Conservation (phyloP, 441 rosid genomes). For the Populus tomentosa region DNA sequence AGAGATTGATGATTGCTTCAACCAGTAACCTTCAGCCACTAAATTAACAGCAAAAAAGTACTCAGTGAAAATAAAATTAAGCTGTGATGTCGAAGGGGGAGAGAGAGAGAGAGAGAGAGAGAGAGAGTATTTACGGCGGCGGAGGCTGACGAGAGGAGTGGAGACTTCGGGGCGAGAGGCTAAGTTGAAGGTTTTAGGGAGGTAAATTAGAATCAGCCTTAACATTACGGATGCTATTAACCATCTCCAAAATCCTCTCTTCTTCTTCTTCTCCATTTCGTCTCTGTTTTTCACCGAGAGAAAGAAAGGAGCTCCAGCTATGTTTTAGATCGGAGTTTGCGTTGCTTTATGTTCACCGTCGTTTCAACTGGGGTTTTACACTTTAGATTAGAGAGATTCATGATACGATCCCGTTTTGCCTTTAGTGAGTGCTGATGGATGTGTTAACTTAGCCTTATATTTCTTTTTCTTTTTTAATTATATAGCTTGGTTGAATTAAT, state of each 20-base stretch:
- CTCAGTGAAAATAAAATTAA: background rate
- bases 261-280: conserved; percentile 18
- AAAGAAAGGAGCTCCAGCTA: background rate
- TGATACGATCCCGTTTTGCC: too few relatives aligned
- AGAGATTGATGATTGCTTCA: conserved; percentile 41
- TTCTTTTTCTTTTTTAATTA: too few relatives aligned
- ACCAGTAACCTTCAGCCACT: conserved; percentile 53
- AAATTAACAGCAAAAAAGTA: background rate
- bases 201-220: conserved; percentile 60
- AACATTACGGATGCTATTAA: conserved; percentile 39
- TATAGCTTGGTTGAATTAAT: too few relatives aligned
- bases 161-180: conserved; percentile 94
- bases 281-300: background rate
- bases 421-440: too few relatives aligned
- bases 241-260: conserved; percentile 58
- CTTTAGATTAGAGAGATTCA: too few relatives aligned
- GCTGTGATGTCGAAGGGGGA: background rate
- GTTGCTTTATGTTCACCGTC: background rate
- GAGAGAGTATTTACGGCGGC: conserved; percentile 62
- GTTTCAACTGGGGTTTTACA: too few relatives aligned
- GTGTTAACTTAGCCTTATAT: too few relatives aligned
- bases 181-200: conserved; percentile 61
- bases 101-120: background rate
- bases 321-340: background rate
- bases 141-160: conserved; percentile 94